Evolutionary conservation across 2,329 filamentous ascomycete genomes (phyloP).

Genomic region (Phialophora macrospora): DNA sequence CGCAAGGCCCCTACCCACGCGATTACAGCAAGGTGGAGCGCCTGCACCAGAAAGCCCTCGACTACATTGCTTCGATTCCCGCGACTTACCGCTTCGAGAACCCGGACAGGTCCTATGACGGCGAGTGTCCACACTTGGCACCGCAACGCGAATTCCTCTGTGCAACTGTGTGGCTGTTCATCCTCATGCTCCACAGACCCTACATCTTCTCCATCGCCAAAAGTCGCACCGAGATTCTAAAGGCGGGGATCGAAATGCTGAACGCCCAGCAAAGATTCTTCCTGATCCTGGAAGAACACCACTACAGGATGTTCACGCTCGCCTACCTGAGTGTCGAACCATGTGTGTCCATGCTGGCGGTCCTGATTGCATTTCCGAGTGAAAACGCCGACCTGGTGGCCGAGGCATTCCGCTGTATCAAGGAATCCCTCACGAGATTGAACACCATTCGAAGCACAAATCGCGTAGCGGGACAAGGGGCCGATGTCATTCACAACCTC

Average conservation of each 20-base stretch:
- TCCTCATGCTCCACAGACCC: constrained; percentile 22
- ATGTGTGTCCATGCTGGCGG: constrained; percentile 23
- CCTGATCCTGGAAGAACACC: constrained; percentile 6
- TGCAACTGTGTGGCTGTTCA: constrained; percentile 20
- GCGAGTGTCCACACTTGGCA: constrained; percentile 15
- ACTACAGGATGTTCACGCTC: constrained; percentile 24
- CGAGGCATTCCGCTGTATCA: constrained; percentile 18
- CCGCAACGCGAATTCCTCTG: constrained; percentile 22
- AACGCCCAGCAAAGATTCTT: constrained; percentile 23
- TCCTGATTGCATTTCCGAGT: constrained; percentile 20
- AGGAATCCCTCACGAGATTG: constrained; percentile 18
- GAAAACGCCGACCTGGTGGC: constrained; percentile 16
- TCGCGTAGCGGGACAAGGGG: constrained; percentile 20
- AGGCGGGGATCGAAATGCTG: constrained; percentile 18
- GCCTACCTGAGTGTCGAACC: constrained; percentile 21
- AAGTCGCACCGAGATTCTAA: constrained; percentile 19
- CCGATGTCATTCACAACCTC: constrained; percentile 26
- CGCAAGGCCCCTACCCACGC: constrained; percentile 21
- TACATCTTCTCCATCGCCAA: constrained; percentile 22
- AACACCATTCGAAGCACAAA: constrained; percentile 21
- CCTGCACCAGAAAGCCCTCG: constrained; percentile 18
- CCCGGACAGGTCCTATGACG: constrained; percentile 20
- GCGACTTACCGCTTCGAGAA: constrained; percentile 16
- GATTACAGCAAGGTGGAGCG: constrained; percentile 24
- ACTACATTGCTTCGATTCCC: constrained; percentile 19